Evolutionary conservation across 2,329 filamentous ascomycete species (phyloP), one percentile per base, ranked within the genome.

Genomic region (Colletotrichum sp.): DNA sequence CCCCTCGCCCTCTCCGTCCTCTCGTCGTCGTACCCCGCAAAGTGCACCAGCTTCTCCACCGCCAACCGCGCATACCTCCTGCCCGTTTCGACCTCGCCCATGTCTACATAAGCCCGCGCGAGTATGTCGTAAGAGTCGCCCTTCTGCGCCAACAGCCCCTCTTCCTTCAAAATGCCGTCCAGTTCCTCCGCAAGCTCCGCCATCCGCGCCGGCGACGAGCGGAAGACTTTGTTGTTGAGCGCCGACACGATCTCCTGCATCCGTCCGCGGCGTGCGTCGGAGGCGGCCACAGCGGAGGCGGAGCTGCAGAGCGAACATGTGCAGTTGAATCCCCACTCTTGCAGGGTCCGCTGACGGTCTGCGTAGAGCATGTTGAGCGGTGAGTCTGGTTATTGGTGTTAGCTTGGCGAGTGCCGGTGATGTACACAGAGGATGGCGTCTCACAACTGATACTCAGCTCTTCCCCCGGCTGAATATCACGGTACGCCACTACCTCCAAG

Each of bases 401-500:
- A 75, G 30, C n/a, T 12, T 24, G 24, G 15, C 26, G 44, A n/a
- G 44, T 21, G 44, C 34, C 13, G 6, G 18, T 62, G n/a, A 49
- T 72, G 28, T 26, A 10, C 10, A 6, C 32, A 39, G 24, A 21
- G 10, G 18, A 4, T 49, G 30, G 9, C 13, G 8, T 71, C 81
- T 69, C 76, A 83, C 84, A 85, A 79, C 83, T 85, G 66, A 85
- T 83, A 30, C 80, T 84, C 21, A 85, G 80, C 66, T 85, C 84
- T 52, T 85, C 83, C 9, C 81, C 82, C 0, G 82, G 79, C 57
- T 81, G 60, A 10, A 85, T 84, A 36, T 85, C 83, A 3, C 80
- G 78, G 55, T 84, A 84, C 2, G 84, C 83, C 2, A 83, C 77
- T 5, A 84, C 81, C 24, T 84, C 82, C 79, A 84, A 80, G 4